Percentiles rank a stretch among this genome's conserved stretches.
Conservation (phyloP, 306 rosid genomes). For the Sesbania bispinosa region DNA sequence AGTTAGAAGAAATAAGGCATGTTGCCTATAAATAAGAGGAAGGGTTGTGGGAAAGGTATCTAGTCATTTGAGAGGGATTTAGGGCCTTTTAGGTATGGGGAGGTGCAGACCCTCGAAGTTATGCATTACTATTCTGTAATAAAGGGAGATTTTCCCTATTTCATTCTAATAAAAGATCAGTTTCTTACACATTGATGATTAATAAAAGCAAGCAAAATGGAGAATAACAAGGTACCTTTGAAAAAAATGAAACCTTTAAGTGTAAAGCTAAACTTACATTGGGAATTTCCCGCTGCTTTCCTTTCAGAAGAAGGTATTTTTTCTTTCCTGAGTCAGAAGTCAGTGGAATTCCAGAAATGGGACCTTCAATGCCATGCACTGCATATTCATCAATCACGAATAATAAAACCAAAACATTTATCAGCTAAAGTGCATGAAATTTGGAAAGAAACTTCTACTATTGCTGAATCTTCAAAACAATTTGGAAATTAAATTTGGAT, state of each 20-base stretch:
- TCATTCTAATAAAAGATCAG: too few species aligned
- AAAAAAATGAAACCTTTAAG: not conserved
- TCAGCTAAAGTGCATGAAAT: not conserved
- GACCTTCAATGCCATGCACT: conserved; percentile 58
- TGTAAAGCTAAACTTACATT: conserved; percentile 38
- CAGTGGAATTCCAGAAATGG: conserved; percentile 61
- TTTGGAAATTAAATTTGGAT: not conserved
- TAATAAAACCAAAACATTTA: conserved; percentile 14
- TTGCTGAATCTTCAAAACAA: not conserved
- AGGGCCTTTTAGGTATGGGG: too few species aligned
- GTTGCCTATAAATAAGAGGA: too few species aligned
- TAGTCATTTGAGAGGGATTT: too few species aligned
- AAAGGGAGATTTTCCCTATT: too few species aligned
- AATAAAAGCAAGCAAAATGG: not conserved
- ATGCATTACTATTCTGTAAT: too few species aligned
- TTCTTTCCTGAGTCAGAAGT: conserved; percentile 80
- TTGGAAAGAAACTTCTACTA: not conserved
- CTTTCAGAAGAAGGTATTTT: conserved; percentile 79
- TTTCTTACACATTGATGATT: too few species aligned
- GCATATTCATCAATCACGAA: conserved; percentile 26
- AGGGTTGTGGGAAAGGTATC: too few species aligned
- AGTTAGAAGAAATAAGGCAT: too few species aligned
- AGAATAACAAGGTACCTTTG: not conserved
- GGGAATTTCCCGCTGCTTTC: conserved; percentile 68
- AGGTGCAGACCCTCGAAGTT: too few species aligned